Evolutionary conservation across 371 early-diverging fungal species (phyloP).

Genomic region (Syncephalis plumigaleata): DNA sequence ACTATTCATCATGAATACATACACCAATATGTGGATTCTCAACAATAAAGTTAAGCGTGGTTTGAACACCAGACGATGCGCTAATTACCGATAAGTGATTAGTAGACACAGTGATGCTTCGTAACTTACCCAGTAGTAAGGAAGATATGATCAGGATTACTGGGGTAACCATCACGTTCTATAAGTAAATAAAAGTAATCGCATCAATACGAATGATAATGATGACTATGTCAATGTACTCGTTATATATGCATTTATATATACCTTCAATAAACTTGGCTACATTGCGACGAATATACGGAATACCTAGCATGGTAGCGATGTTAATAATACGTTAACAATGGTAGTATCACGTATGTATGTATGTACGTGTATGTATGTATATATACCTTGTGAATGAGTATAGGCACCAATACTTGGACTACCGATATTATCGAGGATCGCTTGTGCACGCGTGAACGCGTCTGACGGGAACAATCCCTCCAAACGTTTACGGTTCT

Average conservation of each 20-base stretch:
- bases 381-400: constrained; percentile 67
- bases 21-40: constrained; percentile 58
- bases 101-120: neutral
- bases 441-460: constrained; percentile 56
- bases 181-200: constrained; percentile 14
- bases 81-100: constrained; percentile 5
- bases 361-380: too few species aligned
- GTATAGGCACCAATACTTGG: constrained; percentile 83
- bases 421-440: constrained; percentile 46
- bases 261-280: constrained; percentile 57
- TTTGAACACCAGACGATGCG: constrained; percentile 79
- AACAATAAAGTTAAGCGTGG: constrained; percentile 64
- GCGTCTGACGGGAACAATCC: constrained; percentile 69
- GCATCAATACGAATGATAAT: constrained; percentile 1
- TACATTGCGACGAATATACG: constrained; percentile 61
- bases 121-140: constrained; percentile 59
- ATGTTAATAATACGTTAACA: too few species aligned
- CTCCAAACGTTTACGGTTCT: constrained; percentile 25
- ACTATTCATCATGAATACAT: constrained; percentile 3
- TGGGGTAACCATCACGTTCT: constrained; percentile 72
- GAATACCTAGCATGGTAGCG: constrained; percentile 27
- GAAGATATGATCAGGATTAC: constrained; percentile 69
- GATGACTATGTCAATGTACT: neutral
- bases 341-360: too few species aligned
- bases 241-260: neutral